Evolutionary conservation across 768 basidiomycete species (phyloP).

Genomic region (Lactifluus volemus): DNA sequence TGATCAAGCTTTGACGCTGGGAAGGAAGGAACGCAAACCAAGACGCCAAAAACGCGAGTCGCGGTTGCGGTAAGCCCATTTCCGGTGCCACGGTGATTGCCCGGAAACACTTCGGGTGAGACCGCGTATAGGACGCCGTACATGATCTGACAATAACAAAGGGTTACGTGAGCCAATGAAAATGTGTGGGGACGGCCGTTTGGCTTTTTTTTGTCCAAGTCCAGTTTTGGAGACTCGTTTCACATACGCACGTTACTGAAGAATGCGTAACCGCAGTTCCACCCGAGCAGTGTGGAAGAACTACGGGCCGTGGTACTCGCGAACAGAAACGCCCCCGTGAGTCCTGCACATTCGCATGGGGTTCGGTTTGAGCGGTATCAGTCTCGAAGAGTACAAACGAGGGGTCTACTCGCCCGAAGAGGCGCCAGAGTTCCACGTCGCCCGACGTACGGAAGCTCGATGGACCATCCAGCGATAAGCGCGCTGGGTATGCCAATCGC

Average conservation of each 20-base stretch:
- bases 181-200: background rate
- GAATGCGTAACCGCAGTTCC: slow-evolving; percentile 75
- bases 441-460: slow-evolving; percentile 56
- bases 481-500: slow-evolving; percentile 64
- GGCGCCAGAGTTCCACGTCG: slow-evolving; percentile 58
- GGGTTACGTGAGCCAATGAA: background rate
- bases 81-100: slow-evolving; percentile 66
- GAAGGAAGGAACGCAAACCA: slow-evolving; percentile 35
- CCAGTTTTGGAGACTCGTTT: background rate
- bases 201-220: background rate
- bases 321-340: slow-evolving; percentile 70
- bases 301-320: slow-evolving; percentile 65
- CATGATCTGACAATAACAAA: slow-evolving; percentile 42
- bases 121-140: slow-evolving; percentile 67
- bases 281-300: slow-evolving; percentile 59
- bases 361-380: slow-evolving; percentile 37
- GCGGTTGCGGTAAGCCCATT: slow-evolving; percentile 56
- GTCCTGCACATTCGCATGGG: slow-evolving; percentile 41
- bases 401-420: slow-evolving; percentile 45
- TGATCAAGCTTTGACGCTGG: background rate
- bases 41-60: slow-evolving; percentile 56
- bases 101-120: slow-evolving; percentile 62
- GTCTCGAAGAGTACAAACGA: background rate
- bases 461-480: slow-evolving; percentile 60
- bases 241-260: slow-evolving; percentile 41